These are phyloP conservation scores for Mrakia gelida DNA, from an alignment of 768 basidiomycete genomes.

Conservation along the genomic window DNA sequence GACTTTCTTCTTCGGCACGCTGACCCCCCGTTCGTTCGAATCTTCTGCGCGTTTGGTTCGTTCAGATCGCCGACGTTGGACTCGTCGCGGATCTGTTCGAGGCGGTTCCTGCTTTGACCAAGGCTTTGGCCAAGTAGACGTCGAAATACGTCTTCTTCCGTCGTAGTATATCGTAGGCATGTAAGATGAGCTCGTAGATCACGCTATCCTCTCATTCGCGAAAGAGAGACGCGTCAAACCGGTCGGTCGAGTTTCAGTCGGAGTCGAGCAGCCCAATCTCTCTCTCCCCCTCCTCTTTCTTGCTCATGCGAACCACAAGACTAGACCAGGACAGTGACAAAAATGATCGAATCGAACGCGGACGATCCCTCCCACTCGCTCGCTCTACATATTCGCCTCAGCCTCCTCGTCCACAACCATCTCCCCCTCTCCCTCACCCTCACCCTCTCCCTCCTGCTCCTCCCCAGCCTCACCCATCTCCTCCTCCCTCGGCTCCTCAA, in stretches of 20 bases:
- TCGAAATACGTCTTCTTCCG: neutral
- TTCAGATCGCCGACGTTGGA: conserved; percentile 77
- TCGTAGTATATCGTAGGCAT: too few relatives aligned
- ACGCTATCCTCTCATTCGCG: too few relatives aligned
- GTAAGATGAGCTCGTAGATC: too few relatives aligned
- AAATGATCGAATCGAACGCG: too few relatives aligned
- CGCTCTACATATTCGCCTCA: neutral
- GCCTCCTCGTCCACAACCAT: neutral
- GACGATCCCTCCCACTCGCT: neutral
- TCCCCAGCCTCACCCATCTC: neutral
- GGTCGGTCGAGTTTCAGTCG: too few relatives aligned
- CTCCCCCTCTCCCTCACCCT: neutral
- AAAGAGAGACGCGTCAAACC: too few relatives aligned
- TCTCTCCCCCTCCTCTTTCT: too few relatives aligned
- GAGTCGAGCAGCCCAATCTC: too few relatives aligned
- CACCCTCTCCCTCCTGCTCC: neutral
- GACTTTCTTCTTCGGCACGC: too few relatives aligned
- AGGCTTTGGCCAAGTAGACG: conserved; percentile 67
- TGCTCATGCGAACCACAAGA: too few relatives aligned
- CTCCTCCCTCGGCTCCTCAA: neutral
- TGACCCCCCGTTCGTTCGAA: too few relatives aligned
- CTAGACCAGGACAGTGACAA: neutral
- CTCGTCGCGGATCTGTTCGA: conserved; percentile 91
- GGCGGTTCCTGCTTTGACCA: conserved; percentile 80
- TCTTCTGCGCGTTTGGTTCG: too few relatives aligned